Conservation (phyloP, 2,329 filamentous ascomycete genomes). For the Bisporella sp. region DNA sequence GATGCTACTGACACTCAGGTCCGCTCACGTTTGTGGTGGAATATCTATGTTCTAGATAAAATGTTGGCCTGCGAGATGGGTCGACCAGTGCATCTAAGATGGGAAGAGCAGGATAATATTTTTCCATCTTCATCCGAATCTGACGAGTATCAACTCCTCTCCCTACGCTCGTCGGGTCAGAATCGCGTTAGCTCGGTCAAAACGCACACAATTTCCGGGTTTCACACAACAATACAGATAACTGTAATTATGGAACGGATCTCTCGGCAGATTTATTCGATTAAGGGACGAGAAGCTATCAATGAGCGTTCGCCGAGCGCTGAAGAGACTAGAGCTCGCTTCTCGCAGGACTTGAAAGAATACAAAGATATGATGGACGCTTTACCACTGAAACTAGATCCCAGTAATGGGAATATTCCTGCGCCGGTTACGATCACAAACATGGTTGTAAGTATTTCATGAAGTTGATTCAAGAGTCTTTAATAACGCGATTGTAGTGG, state of each 20-base stretch:
- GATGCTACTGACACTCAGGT: not conserved
- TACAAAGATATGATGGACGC: not conserved
- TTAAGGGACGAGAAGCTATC: not conserved
- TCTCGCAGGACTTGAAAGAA: not conserved
- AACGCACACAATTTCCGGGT: not conserved
- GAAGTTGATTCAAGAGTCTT: too few relatives aligned
- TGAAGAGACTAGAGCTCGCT: not conserved
- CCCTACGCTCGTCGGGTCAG: not conserved
- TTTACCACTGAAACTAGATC: not conserved
- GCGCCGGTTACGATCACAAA: not conserved
- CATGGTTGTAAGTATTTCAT: not conserved
- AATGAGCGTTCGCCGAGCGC: not conserved
- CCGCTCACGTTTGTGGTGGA: conserved; percentile 1
- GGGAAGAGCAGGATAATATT: not conserved
- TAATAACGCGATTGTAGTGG: not conserved
- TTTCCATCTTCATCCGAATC: not conserved
- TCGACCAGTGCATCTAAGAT: not conserved
- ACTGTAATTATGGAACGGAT: not conserved
- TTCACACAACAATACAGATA: not conserved
- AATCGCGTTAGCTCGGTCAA: not conserved
- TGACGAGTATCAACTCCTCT: not conserved
- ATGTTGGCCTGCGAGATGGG: not conserved
- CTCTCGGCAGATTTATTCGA: not conserved
- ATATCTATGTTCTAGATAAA: conserved; percentile 1
- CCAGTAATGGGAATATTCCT: not conserved